phyloP scores from a whole-genome alignment of 768 basidiomycete species.

The Lactarius evosmus region DNA sequence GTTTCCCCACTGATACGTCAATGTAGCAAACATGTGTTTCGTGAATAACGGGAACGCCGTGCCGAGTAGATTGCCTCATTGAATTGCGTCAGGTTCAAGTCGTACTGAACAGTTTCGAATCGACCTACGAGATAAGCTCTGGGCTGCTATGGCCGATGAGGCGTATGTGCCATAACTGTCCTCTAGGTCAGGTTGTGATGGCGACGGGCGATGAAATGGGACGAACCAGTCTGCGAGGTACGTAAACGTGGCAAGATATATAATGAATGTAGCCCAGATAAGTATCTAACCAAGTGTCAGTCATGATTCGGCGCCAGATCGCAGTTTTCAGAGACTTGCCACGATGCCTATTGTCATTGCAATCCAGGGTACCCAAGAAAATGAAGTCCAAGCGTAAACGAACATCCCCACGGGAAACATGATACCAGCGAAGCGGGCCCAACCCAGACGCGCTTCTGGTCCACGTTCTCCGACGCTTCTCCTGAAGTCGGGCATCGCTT shows the following conservation, averaged over 20 bases:
- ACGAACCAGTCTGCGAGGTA: constrained; percentile 52
- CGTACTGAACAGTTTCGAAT: neutral
- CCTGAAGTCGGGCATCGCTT: constrained; percentile 19
- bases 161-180: constrained; percentile 45
- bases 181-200: neutral
- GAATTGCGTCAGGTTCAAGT: neutral
- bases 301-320: neutral
- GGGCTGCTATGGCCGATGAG: constrained; percentile 53
- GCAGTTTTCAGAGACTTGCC: constrained; percentile 22
- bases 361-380: constrained; percentile 56
- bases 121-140: constrained; percentile 44
- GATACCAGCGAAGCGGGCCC: constrained; percentile 52
- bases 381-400: constrained; percentile 70
- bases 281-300: constrained; percentile 35
- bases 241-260: constrained; percentile 45
- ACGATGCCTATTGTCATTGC: constrained; percentile 52
- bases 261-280: constrained; percentile 39
- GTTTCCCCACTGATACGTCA: constrained; percentile 52
- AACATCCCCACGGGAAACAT: constrained; percentile 61
- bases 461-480: constrained; percentile 34
- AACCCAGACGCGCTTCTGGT: constrained; percentile 60
- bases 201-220: neutral
- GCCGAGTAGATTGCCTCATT: constrained; percentile 41
- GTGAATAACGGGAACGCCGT: constrained; percentile 51
- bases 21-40: constrained; percentile 41